These are phyloP conservation scores for Clarireedia sp. DNA, from an alignment of 2,329 filamentous ascomycete genomes.

Conservation along the genomic window DNA sequence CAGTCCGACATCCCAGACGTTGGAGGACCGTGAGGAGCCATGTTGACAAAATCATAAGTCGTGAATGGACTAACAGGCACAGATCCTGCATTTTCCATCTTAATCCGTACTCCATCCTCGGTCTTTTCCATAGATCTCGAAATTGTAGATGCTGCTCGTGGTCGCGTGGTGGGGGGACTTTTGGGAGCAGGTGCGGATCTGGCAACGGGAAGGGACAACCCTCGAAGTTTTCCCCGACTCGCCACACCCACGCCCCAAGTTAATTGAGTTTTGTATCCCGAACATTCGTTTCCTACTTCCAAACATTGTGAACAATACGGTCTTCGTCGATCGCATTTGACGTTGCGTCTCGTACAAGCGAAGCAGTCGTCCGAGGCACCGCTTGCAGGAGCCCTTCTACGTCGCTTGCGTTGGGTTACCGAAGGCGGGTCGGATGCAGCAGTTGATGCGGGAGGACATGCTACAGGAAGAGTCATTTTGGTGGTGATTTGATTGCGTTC, in stretches of 20 bases:
- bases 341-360: conserved; percentile 73
- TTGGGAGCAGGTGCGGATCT: conserved; percentile 44
- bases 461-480: conserved; percentile 29
- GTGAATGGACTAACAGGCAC: conserved; percentile 25
- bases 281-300: conserved; percentile 84
- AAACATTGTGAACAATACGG: conserved; percentile 95
- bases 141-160: conserved; percentile 23
- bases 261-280: conserved; percentile 91
- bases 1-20: conserved; percentile 26
- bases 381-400: conserved; percentile 79
- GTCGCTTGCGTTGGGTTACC: conserved; percentile 48
- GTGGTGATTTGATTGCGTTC: background rate
- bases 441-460: conserved; percentile 25
- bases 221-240: conserved; percentile 87
- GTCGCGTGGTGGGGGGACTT: conserved; percentile 25
- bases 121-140: conserved; percentile 16
- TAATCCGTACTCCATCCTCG: conserved; percentile 27
- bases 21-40: conserved; percentile 28
- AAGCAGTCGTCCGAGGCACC: conserved; percentile 95
- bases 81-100: conserved; percentile 22
- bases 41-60: conserved; percentile 34
- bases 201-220: conserved; percentile 67
- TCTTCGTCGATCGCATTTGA: conserved; percentile 82
- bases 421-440: conserved; percentile 24
- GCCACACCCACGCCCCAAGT: conserved; percentile 96